Conservation (phyloP, 2,329 filamentous ascomycete genomes). For the Paraphaeosphaeria sporulosa region DNA sequence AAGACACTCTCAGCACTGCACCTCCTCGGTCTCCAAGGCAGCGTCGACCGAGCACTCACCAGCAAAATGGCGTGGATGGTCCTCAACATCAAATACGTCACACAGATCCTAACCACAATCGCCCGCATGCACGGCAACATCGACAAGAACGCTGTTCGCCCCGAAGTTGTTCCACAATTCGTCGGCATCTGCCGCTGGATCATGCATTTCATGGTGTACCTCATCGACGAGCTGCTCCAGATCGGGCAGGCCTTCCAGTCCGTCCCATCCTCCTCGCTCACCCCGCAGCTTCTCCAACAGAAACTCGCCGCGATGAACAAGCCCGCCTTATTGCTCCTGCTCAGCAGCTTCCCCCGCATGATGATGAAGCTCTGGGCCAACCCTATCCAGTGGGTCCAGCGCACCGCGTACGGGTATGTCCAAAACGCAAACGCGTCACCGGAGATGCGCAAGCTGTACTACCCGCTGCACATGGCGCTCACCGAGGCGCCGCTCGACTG, state of each 20-base stretch:
- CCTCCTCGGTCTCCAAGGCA: slow-evolving; percentile 67
- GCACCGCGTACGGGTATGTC: slow-evolving; percentile 34
- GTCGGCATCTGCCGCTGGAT: slow-evolving; percentile 81
- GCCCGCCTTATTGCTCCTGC: slow-evolving; percentile 41
- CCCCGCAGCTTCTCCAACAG: slow-evolving; percentile 33
- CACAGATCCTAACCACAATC: slow-evolving; percentile 68
- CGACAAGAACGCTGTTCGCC: slow-evolving; percentile 50
- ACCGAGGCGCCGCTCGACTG: slow-evolving; percentile 53
- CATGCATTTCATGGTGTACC: slow-evolving; percentile 68
- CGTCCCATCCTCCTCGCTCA: slow-evolving; percentile 51
- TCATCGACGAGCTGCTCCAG: slow-evolving; percentile 60
- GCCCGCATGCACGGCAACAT: slow-evolving; percentile 57
- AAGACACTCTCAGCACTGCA: slow-evolving; percentile 81
- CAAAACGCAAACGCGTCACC: slow-evolving; percentile 51
- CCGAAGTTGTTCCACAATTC: slow-evolving; percentile 45
- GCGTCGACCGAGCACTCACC: slow-evolving; percentile 62
- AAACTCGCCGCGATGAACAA: slow-evolving; percentile 44
- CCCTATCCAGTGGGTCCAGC: slow-evolving; percentile 42
- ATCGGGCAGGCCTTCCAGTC: slow-evolving; percentile 32
- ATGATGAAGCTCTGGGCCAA: slow-evolving; percentile 48
- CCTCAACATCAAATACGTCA: slow-evolving; percentile 75
- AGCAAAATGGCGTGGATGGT: slow-evolving; percentile 79
- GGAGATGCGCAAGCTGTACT: slow-evolving; percentile 54
- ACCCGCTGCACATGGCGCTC: slow-evolving; percentile 45
- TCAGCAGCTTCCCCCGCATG: slow-evolving; percentile 45